Base-by-base conservation (phyloP, 1,284 basidiomycete genomes). In the Stereum hirsutum region DNA sequence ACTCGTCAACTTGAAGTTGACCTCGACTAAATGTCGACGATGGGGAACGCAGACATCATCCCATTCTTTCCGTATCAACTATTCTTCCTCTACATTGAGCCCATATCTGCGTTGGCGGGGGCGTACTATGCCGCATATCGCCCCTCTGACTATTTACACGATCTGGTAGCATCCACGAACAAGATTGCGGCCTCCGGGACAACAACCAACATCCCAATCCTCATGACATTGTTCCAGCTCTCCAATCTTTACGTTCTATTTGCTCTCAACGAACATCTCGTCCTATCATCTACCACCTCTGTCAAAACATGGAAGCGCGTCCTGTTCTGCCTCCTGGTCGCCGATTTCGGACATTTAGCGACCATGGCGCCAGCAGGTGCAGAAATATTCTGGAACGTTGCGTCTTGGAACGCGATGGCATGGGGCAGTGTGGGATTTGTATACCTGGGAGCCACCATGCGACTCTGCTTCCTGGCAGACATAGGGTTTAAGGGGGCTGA, bases 401-500 rank as follows among this genome's bases (percentile, higher is more conserved):
- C 53, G 39, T 44, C 48, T 25, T 74, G 71, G 72, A 72, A 71
- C 50, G 69, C 69, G 44, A 72, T 74, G 72, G 58, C 62, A 31
- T 74, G 68, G 70, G 72, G 73, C 1, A 73, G 70, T 35, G 63
- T 74, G n/a, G 72, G 70, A 12, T 74, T 74, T 40, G 72, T 74
- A 6, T 74, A 74, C 46, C 40, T 60, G 19, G 72, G 42, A 11
- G 42, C 42, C 11, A 38, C 42, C 8, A 37, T 43, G 42, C 23
- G 42, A 12, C 30, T 37, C 11, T 43, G 42, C 20, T 43, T 43
- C 27, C 26, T 43, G 25, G 19, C 26, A 15, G 42, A 35, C n/a
- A 12, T 43, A 27, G 42, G 42, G 17, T 14, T 37, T 4, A 43
- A 21, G 26, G 27, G 33, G 12, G 26, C 23, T 3, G 39, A 40